phyloP scores from a whole-genome alignment of 1,284 basidiomycete species.

The Malassezia brasiliensis region DNA sequence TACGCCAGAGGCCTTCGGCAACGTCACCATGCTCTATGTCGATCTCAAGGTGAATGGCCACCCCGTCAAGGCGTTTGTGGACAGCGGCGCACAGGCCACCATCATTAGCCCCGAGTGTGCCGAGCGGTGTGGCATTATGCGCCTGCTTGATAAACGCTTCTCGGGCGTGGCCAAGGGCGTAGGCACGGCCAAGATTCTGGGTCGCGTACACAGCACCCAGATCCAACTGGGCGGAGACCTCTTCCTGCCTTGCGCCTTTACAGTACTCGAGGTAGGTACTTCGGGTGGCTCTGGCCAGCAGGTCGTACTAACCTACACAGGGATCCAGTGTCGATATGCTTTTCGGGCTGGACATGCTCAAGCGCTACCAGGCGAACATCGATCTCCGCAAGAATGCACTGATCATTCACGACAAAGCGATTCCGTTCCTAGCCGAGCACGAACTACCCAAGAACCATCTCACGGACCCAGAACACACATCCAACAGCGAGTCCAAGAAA shows the following conservation, averaged over 20 bases:
- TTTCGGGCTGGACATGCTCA: constrained; percentile 95
- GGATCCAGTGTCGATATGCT: constrained; percentile 83
- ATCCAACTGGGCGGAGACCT: constrained; percentile 70
- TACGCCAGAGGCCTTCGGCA: constrained; percentile 77
- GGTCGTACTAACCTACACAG: neutral
- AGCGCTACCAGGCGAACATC: constrained; percentile 88
- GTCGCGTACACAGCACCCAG: constrained; percentile 84
- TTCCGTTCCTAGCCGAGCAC: constrained; percentile 83
- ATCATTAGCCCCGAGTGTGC: constrained; percentile 95
- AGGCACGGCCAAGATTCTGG: constrained; percentile 86
- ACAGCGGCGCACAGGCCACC: constrained; percentile 90
- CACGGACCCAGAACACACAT: neutral
- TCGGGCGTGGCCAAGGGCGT: constrained; percentile 87
- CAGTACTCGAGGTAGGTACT: constrained; percentile 66
- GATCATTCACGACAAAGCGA: constrained; percentile 74
- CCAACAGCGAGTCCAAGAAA: no score
- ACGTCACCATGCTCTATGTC: constrained; percentile 91
- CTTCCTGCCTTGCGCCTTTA: constrained; percentile 80
- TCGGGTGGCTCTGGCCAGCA: no score
- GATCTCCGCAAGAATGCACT: constrained; percentile 80
- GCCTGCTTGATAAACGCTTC: constrained; percentile 77
- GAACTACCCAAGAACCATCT: constrained; percentile 60
- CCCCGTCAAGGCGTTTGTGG: constrained; percentile 89
- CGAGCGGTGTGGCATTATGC: constrained; percentile 86
- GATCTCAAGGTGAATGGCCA: constrained; percentile 71